Evolutionary conservation across 208 protist species (phyloP), one percentile per base, ranked within the genome.

Genomic region (Leishmania turanica): DNA sequence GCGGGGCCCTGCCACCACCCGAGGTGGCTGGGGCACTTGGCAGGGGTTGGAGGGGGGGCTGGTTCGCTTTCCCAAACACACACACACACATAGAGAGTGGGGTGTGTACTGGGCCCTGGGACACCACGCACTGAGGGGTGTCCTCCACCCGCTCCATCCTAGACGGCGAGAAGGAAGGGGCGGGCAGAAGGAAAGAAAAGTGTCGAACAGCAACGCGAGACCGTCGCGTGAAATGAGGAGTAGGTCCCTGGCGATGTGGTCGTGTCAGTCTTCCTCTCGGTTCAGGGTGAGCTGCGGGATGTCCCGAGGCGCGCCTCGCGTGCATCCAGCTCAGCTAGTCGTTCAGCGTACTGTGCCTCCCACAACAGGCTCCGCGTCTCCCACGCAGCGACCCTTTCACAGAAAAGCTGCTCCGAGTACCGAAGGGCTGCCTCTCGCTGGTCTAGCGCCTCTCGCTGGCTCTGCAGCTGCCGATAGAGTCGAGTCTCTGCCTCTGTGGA

Each of bases 271-370:
- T 15, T 71, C 65, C 5, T 21, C 21, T 42, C 19, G 15, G 40
- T 47, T 37, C 37, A 71, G 5, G 37, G 21, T 53, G 27, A 40
- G 0, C 4, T 40, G 11, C 1, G 34, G 51, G 6, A 37, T 21
- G 5, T 8, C 21, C 56, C 74, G 3, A 83, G 53, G 31, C 47
- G n/a, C 37, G 40, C 58, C 80, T 83, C 80, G 11, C 80, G 80
- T 19, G 49, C 62, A 34, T 82, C 79, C 3, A 82, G 21, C 9
- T 31, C 24, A 60, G 45, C 49, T 24, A 78, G n/a, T 34, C 80
- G 72, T 62, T 58, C 80, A 6, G n/a, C 65, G 13, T 60, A 75
- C 72, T 78, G 64, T 19, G 73, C 73, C 54, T 83, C 80, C 79
- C 79, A 82, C 34, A 78, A 2, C 5, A 62, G 58, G 13, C 79